Evolutionary conservation across 2,329 filamentous ascomycete species (phyloP), one percentile per base, ranked within the genome.

Genomic region (Colletotrichum trifolii): DNA sequence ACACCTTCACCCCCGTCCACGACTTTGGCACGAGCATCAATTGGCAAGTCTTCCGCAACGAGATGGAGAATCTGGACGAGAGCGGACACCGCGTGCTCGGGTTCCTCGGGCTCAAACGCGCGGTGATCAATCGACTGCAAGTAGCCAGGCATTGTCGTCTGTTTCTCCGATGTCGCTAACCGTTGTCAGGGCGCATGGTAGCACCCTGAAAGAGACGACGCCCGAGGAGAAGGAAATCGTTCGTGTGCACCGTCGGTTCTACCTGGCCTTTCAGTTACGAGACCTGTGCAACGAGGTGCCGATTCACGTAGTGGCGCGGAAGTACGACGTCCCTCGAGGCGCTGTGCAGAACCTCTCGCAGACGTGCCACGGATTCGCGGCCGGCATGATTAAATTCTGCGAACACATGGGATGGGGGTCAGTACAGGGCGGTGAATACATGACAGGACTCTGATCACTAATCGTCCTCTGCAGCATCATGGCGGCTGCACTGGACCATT

Each of bases 321-420:
- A 91, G 72, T 94, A 92, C 73, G 85, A 87, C 66, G 87, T 88
- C 64, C 87, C 90, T 8, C 85, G 91, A 17, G 91, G 91, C 2
- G 83, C 85, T 6, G 87, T 94, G 10, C 91, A 94, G 75, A 91
- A 83, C 17, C 81, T 94, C 2, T 87, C 90, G 2, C 90, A 93
- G 70, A 91, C 89, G 1, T 93, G 91, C 69, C 88, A 93, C 68
- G 91, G 91, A 0, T 94, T 94, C 71, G 91, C 91, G 4, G 89
- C 90, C 2, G 91, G 91, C 4, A 92, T 93, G 82, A 87, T 94
- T 65, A 93, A 91, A 69, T 94, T 94, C 72, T 94, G 91, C 72
- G 84, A 92, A 69, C 84, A 87, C 15, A 93, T 94, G 91, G 87
- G 85, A 2, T 93, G 91, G 90, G 86, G 85, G 83, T 85, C 71